Evolutionary conservation across 495 filamentous ascomycete genomes (phyloP).

Genomic region (Terfezia boudieri): DNA sequence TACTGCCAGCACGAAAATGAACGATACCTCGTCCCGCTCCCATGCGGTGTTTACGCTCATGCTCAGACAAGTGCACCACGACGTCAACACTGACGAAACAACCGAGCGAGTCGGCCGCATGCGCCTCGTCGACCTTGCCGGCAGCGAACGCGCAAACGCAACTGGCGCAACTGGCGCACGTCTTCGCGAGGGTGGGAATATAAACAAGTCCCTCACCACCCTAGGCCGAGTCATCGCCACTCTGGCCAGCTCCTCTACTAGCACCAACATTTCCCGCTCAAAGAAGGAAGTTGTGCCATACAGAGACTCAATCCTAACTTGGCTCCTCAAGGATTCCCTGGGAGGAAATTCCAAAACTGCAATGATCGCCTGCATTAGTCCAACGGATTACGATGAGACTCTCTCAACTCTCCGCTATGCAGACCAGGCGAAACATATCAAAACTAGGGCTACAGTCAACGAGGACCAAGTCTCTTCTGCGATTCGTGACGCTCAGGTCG

Average conservation of each 20-base stretch:
- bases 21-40: conserved; percentile 82
- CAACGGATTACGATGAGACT: conserved; percentile 91
- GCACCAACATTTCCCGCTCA: conserved; percentile 24
- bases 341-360: conserved; percentile 94
- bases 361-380: conserved; percentile 95
- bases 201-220: conserved; percentile 95
- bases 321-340: conserved; percentile 83
- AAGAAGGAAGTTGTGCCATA: conserved; percentile 67
- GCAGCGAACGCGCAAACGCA: conserved; percentile 81
- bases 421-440: conserved; percentile 92
- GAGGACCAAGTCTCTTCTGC: conserved; percentile 71
- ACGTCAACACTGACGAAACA: conserved; percentile 81
- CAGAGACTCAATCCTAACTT: conserved; percentile 85
- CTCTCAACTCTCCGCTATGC: conserved; percentile 90
- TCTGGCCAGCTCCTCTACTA: conserved; percentile 29
- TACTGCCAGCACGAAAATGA: conserved; percentile 96
- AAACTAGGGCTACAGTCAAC: conserved; percentile 89
- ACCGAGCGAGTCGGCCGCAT: conserved; percentile 87
- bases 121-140: conserved; percentile 83
- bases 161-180: conserved; percentile 85
- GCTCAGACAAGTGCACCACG: conserved; percentile 89
- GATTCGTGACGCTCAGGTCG: conserved; percentile 80
- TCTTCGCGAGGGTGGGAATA: conserved; percentile 84
- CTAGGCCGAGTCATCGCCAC: conserved; percentile 94
- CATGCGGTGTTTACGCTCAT: conserved; percentile 97